These are phyloP conservation scores for Celoporthe dispersa DNA, from an alignment of 2,329 filamentous ascomycete species.

Conservation along the genomic window DNA sequence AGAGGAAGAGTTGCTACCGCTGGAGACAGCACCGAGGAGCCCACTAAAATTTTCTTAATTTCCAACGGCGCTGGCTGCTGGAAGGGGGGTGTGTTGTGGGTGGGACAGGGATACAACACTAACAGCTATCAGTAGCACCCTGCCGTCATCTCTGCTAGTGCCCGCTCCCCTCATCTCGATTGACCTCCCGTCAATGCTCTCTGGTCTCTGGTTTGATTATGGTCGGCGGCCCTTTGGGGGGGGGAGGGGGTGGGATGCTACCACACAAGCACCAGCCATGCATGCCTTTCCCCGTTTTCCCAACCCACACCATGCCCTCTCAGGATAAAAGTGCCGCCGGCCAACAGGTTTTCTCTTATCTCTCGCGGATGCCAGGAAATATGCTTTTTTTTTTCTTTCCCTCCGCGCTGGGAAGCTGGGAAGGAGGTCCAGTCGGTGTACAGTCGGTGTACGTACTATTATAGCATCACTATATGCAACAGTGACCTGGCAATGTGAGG, in stretches of 20 bases:
- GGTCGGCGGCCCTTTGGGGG: not conserved
- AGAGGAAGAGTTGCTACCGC: not conserved
- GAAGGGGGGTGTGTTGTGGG: not conserved
- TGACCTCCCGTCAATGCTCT: not conserved
- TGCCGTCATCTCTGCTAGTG: not conserved
- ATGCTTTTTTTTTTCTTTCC: not conserved
- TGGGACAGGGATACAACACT: not conserved
- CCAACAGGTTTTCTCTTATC: not conserved
- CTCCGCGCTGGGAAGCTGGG: no score
- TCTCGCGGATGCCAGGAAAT: not conserved
- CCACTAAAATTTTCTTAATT: slow-evolving; percentile 10
- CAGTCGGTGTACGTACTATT: no score
- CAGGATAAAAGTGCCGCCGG: not conserved
- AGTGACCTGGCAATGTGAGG: not conserved
- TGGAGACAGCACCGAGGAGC: not conserved
- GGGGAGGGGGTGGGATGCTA: not conserved
- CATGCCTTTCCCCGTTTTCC: not conserved
- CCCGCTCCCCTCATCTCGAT: slow-evolving; percentile 1
- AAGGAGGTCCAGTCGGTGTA: not conserved
- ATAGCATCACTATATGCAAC: no score
- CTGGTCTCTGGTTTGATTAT: slow-evolving; percentile 3
- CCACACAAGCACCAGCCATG: not conserved
- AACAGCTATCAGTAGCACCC: not conserved
- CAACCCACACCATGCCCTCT: not conserved
- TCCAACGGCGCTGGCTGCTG: slow-evolving; percentile 3